Evolutionary conservation across 345 rosid genomes (phyloP), one percentile per base, ranked within the genome.

Genomic region (Ceriops zippeliana): DNA sequence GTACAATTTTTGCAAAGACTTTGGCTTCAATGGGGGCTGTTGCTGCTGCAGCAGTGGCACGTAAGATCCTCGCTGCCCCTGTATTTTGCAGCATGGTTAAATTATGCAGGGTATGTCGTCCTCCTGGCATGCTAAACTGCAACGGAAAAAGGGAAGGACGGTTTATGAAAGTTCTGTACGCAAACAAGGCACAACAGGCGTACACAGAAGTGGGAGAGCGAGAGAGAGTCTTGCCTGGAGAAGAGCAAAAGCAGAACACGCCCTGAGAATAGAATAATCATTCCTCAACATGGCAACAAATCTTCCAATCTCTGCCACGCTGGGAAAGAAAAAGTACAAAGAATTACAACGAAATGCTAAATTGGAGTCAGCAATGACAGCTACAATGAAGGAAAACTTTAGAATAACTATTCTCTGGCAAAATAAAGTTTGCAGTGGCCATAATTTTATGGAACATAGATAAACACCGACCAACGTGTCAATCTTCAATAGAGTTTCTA

Each of bases 231-330:
- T 67, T 58, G 79, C 85, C 77, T 82, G 85, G 52, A 82, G 75
- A 73, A 82, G 83, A 42, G 85, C 85, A 52, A 82, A 76, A 31
- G 83, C 76, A 38, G 85, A 71, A 71, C 85, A 82, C 0, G 78
- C 58, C 72, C 66, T 82, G 6, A 82, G 76, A 31, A 69, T 46
- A 3, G 72, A 64, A 62, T 72, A 82, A 21, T 76, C 73, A 68
- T 78, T 82, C 42, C 85, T 67, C 52, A 82, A 38, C 85, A 82
- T 82, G 62, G 83, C 32, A 58, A 82, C 75, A 73, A 82, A 79
- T 79, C 83, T 78, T 54, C 76, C 72, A 38, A 82, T 76, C 64
- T 82, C 85, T 30, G 76, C 72, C 2, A 52, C 80, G 53, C 85
- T 79, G 74, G 0, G 22, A 58, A 63, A 11, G 42, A 52, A 70